Conservation (phyloP, 2,329 filamentous ascomycete genomes). For the Chrysosporium keratinophilum region DNA sequence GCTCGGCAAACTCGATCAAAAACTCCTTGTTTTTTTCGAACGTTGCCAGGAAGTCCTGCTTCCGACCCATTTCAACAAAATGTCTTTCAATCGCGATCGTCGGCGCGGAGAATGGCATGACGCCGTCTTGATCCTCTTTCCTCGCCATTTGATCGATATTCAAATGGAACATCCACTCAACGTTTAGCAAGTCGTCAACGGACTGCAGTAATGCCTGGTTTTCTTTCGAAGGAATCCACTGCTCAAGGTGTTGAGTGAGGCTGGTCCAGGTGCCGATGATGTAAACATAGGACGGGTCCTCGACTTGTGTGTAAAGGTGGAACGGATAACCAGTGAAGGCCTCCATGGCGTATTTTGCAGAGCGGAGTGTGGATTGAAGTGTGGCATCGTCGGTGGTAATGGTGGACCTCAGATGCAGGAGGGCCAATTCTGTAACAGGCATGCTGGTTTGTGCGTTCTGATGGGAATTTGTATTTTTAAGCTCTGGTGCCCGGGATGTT, state of each 20-base stretch:
- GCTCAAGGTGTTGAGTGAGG: slow-evolving; percentile 32
- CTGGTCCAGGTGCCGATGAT: slow-evolving; percentile 40
- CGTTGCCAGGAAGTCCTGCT: slow-evolving; percentile 20
- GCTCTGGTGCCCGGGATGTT: too few species aligned
- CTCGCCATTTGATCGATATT: slow-evolving; percentile 26
- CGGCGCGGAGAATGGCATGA: slow-evolving; percentile 23
- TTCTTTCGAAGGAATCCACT: slow-evolving; percentile 34
- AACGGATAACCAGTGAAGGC: slow-evolving; percentile 30
- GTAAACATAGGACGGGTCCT: slow-evolving; percentile 36
- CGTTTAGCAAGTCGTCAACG: slow-evolving; percentile 30
- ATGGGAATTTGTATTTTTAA: background rate
- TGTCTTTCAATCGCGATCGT: slow-evolving; percentile 28
- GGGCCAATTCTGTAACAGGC: slow-evolving; percentile 39
- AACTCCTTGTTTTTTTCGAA: slow-evolving; percentile 22
- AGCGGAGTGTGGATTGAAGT: slow-evolving; percentile 25
- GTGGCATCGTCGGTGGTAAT: slow-evolving; percentile 17
- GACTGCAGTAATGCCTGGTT: slow-evolving; percentile 34
- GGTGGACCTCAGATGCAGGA: slow-evolving; percentile 29
- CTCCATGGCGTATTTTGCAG: slow-evolving; percentile 32
- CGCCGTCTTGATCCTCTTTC: slow-evolving; percentile 9
- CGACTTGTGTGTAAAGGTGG: slow-evolving; percentile 35
- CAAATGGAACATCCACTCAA: slow-evolving; percentile 39
- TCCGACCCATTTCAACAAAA: slow-evolving; percentile 22
- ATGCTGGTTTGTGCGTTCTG: slow-evolving; percentile 19
- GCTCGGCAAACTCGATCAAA: slow-evolving; percentile 20